A percentile compares a stretch with the other conserved stretches of the same genome.
These are phyloP conservation scores for Pleurotus tuber-regium DNA, from an alignment of 768 basidiomycete genomes.

Conservation along the genomic window DNA sequence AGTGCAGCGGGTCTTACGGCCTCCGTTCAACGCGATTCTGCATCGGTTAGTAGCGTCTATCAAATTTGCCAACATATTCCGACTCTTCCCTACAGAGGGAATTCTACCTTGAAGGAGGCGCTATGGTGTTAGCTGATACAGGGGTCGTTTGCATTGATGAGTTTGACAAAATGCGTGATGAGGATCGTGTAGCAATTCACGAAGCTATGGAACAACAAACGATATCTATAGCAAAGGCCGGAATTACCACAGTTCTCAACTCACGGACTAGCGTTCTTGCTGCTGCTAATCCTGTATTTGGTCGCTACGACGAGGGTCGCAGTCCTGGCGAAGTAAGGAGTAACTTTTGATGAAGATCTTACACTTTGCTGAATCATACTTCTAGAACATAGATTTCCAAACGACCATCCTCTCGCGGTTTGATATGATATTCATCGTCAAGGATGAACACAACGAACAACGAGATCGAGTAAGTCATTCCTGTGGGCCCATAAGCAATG, in stretches of 20 bases:
- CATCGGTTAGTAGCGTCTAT: constrained; percentile 61
- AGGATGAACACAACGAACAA: constrained; percentile 94
- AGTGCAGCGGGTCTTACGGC: constrained; percentile 99
- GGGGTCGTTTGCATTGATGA: constrained; percentile 99
- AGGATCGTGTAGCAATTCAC: constrained; percentile 98
- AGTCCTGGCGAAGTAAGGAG: constrained; percentile 84
- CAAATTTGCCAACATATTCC: background rate
- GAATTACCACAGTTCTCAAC: constrained; percentile 96
- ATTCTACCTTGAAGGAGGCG: constrained; percentile 98
- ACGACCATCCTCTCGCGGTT: constrained; percentile 98
- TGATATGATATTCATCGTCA: constrained; percentile 99
- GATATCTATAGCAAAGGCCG: constrained; percentile 98
- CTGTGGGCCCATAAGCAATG: background rate
- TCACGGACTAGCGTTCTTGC: constrained; percentile 94
- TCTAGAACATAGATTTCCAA: constrained; percentile 92
- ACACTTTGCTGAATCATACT: too few species aligned
- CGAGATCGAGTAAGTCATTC: constrained; percentile 71
- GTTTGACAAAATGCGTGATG: constrained; percentile 99
- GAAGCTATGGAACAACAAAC: constrained; percentile 99
- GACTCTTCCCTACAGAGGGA: constrained; percentile 62
- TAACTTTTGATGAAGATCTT: constrained; percentile 5
- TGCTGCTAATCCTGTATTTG: constrained; percentile 97
- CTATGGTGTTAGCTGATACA: constrained; percentile 98
- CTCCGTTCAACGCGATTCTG: constrained; percentile 90
- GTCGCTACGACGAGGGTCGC: constrained; percentile 94